Conservation (phyloP, 2,329 filamentous ascomycete species). For the Alternaria dauci region DNA sequence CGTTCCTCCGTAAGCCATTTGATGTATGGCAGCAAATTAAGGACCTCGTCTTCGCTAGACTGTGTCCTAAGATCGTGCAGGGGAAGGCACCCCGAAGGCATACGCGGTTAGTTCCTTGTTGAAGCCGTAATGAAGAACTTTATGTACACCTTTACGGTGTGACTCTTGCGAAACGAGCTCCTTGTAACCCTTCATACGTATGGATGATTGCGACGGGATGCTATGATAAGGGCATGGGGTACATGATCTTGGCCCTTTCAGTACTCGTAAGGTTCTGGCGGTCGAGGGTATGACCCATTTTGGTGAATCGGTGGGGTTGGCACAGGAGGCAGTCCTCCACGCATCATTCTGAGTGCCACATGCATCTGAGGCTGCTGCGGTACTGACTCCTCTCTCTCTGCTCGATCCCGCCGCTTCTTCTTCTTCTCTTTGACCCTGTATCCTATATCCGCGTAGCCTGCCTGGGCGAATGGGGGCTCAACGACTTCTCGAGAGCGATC, state of each 20-base stretch:
- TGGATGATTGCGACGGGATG: neutral
- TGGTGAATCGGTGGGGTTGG: conserved; percentile 47
- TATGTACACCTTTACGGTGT: no score
- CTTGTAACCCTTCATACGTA: neutral
- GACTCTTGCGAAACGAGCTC: no score
- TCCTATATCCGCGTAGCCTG: conserved; percentile 49
- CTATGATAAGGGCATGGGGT: neutral
- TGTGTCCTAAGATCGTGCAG: no score
- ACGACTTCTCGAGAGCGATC: conserved; percentile 57
- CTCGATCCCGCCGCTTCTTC: conserved; percentile 41
- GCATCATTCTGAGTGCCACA: conserved; percentile 33
- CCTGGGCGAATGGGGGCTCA: conserved; percentile 51
- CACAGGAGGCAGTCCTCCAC: conserved; percentile 41
- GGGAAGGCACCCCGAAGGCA: no score
- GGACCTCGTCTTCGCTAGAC: no score
- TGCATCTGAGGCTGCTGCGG: conserved; percentile 20
- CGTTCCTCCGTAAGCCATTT: neutral
- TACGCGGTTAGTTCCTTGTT: no score
- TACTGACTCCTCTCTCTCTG: conserved; percentile 37
- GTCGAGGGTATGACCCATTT: conserved; percentile 34
- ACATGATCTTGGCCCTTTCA: conserved; percentile 5
- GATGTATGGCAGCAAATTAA: neutral
- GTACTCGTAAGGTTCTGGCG: conserved; percentile 35
- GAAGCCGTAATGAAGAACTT: no score
- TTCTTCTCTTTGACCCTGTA: conserved; percentile 45